phyloP scores from a whole-genome alignment of 106 monocot genomes.

The Dendrobium nobile region DNA sequence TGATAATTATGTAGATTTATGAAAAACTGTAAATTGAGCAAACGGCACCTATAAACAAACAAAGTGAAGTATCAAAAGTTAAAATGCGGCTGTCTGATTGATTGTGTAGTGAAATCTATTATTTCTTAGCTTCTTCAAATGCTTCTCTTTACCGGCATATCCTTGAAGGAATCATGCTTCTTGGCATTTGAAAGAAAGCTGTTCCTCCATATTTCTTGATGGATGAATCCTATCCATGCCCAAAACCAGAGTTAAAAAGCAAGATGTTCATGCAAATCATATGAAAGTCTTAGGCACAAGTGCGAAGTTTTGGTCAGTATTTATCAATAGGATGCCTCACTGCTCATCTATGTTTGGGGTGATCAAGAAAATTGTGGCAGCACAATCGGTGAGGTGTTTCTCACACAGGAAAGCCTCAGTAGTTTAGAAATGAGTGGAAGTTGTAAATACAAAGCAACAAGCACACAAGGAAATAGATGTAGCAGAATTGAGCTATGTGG shows the following conservation, averaged over 20 bases:
- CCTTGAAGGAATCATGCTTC: neutral
- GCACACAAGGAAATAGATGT: neutral
- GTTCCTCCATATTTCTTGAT: neutral
- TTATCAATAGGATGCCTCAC: neutral
- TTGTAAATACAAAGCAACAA: neutral
- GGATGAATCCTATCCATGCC: neutral
- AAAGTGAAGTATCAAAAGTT: too few species aligned
- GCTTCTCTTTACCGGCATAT: neutral
- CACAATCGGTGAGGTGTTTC: neutral
- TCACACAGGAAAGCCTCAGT: neutral
- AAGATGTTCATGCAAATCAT: neutral
- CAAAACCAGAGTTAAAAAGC: neutral
- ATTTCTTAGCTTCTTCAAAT: neutral
- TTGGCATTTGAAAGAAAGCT: neutral
- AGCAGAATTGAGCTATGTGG: neutral
- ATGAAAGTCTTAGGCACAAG: neutral
- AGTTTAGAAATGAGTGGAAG: neutral
- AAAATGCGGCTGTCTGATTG: too few species aligned
- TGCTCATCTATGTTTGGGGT: neutral
- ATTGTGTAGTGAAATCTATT: neutral
- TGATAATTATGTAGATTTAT: neutral
- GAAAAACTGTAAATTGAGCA: neutral
- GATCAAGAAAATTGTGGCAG: neutral
- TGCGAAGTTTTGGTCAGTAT: neutral
- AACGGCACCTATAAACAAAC: too few species aligned